These are phyloP conservation scores for Sarocladium strictum DNA, from an alignment of 2,329 filamentous ascomycete species.

Conservation along the genomic window DNA sequence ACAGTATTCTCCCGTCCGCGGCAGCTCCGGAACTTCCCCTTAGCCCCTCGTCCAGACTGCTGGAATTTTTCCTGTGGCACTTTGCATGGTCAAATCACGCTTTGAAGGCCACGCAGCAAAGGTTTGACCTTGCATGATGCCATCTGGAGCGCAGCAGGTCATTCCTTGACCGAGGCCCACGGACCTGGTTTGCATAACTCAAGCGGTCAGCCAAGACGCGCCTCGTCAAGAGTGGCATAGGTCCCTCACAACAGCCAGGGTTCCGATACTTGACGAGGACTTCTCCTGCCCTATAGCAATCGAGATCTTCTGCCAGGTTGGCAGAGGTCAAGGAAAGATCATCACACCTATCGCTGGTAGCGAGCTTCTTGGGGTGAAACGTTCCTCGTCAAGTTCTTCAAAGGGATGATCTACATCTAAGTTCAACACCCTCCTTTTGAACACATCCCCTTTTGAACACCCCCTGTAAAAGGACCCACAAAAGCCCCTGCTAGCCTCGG, in stretches of 20 bases:
- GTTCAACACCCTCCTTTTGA: too few relatives aligned
- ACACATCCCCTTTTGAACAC: too few relatives aligned
- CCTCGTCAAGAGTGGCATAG: neutral
- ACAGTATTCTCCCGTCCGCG: neutral
- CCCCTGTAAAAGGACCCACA: neutral
- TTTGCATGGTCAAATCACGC: neutral
- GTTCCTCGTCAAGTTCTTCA: too few relatives aligned
- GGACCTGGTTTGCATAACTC: neutral
- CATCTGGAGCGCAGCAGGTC: too few relatives aligned
- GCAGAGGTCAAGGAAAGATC: neutral
- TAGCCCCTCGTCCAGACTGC: neutral
- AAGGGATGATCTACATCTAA: neutral
- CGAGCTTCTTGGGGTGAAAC: neutral
- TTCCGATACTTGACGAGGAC: neutral
- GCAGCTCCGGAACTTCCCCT: neutral
- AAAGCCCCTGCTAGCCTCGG: neutral
- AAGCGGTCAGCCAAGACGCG: neutral
- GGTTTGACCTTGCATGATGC: neutral
- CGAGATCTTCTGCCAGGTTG: conserved; percentile 1
- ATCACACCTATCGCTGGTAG: neutral
- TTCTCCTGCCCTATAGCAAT: neutral
- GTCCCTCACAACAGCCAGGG: neutral
- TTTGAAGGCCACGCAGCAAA: neutral
- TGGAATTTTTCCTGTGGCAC: neutral
- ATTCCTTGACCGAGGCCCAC: too few relatives aligned